Base-by-base conservation (phyloP, 2,329 filamentous ascomycete genomes). In the Blastomyces emzantsi region DNA sequence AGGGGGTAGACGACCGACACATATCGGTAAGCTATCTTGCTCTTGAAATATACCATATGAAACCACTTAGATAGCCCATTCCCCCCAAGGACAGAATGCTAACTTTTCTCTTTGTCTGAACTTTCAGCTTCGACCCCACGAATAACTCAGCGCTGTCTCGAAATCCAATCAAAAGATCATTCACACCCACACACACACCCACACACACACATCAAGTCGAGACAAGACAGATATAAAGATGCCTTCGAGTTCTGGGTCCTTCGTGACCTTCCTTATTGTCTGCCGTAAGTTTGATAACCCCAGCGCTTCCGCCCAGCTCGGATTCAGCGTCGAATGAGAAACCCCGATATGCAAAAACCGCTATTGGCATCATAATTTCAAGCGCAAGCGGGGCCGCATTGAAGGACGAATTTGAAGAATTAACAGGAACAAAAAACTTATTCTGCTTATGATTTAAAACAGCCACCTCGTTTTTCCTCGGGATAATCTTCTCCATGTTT, bases 391-490 rank as follows among this genome's bases (percentile, higher is more conserved):
- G 19, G 2, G 33, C 9, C 3, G 9, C 19, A 15, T 51, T 28
- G 13, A 39, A 36, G 15, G 19, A 4, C 7, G 0, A 49, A 30
- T 7, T 39, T 39, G 28, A 19, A 60, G 2, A 15, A 60, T 19
- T 22, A 39, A 33, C 41, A 22, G 36, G 41, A 63, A n/a, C 36
- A 49, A 45, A 62, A 47, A 67, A 8, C 43, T 25, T 33, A 36
- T 28, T 15, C 30, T 55, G 28, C 13, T 39, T n/a, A n/a, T 56
- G 39, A 36, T 36, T n/a, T 51, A 22, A 61, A 59, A 47, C 70
- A 92, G 89, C 89, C 67, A 92, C 90, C 68, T 96, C 90, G 77
- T 99, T 99, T 85, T 96, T 97, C 85, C 89, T 99, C 68, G 94
- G 94, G 71, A 92, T 97, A 76, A 88, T 99, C 77, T 99, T 97